Evolutionary conservation across 768 basidiomycete species (phyloP), one percentile per base, ranked within the genome.

Genomic region (Crepidotus variabilis): DNA sequence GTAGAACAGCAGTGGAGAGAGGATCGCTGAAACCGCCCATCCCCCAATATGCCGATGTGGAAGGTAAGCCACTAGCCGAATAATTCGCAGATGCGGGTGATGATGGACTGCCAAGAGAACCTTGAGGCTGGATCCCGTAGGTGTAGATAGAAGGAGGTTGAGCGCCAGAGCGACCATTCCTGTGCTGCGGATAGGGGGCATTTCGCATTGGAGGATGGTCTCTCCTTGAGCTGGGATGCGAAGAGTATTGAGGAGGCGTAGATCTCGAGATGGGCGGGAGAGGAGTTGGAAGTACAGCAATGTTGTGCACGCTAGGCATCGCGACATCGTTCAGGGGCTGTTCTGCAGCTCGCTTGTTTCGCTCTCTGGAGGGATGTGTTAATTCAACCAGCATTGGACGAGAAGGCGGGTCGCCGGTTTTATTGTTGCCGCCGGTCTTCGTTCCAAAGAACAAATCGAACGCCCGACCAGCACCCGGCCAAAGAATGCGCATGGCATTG

Each of bases 381-480:
- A 54, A 64, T 55, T 50, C 56, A 16, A 69, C 60, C 9, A 64
- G n/a, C 46, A 45, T 57, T 47, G 18, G 57, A 33, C 21, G 22
- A n/a, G 51, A 20, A 20, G 14, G 18, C 13, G 51, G 9, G 11
- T 14, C 32, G 16, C 35, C 28, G 32, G 57, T 57, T 6, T 33
- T 52, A 10, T 57, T 43, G 36, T 53, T 54, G 69, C 45, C 54
- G 60, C 66, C 73, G 34, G 74, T 75, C 65, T 85, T 84, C 35
- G 84, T 78, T 43, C 87, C 88, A 45, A 80, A 78, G 50, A 92
- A 78, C 18, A 92, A 82, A 64, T 88, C 86, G 51, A 84, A 76
- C 4, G 88, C 88, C 16, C 90, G 85, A 9, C 77, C 83, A 2
- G 90, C 90, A 58, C 83, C 83, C 0, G 90, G 90, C 90, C 90